These are phyloP conservation scores for Botrytis aclada DNA, from an alignment of 2,329 filamentous ascomycete genomes.

Conservation along the genomic window DNA sequence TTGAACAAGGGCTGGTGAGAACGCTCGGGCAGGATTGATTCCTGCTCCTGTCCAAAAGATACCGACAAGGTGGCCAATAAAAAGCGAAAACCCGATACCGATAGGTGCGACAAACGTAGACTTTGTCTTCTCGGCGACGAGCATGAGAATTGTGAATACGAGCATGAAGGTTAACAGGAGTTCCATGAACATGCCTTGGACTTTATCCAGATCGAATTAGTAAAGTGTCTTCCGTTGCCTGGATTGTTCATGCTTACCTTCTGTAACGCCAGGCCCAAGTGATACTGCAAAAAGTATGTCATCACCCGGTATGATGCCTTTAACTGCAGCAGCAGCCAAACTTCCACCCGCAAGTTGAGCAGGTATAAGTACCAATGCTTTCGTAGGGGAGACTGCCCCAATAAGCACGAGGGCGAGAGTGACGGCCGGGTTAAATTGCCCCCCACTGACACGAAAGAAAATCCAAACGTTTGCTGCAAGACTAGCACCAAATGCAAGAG, in stretches of 20 bases:
- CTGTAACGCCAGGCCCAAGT: constrained; percentile 9
- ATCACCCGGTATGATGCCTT: constrained; percentile 29
- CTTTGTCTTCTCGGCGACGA: constrained; percentile 29
- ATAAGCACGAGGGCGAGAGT: constrained; percentile 37
- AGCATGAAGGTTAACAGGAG: constrained; percentile 46
- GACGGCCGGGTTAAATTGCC: constrained; percentile 39
- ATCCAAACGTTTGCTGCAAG: constrained; percentile 55
- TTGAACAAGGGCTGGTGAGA: constrained; percentile 45
- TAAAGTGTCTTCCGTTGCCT: neutral
- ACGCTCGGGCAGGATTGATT: constrained; percentile 46
- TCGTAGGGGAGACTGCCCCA: constrained; percentile 33
- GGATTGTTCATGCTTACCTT: neutral
- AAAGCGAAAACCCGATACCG: constrained; percentile 47
- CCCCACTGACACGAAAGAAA: constrained; percentile 51
- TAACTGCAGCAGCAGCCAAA: constrained; percentile 41
- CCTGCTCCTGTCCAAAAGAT: constrained; percentile 48
- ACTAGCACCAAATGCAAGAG: constrained; percentile 38
- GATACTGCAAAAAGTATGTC: constrained; percentile 16
- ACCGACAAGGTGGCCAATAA: constrained; percentile 40
- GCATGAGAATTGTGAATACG: constrained; percentile 49
- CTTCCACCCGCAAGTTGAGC: constrained; percentile 36
- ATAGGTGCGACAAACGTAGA: constrained; percentile 48
- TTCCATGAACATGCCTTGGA: constrained; percentile 47
- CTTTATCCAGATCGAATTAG: neutral
- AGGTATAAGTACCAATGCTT: constrained; percentile 31